Evolutionary conservation across 2,329 filamentous ascomycete genomes (phyloP), one percentile per base, ranked within the genome.

Genomic region (Colletotrichum sp.): DNA sequence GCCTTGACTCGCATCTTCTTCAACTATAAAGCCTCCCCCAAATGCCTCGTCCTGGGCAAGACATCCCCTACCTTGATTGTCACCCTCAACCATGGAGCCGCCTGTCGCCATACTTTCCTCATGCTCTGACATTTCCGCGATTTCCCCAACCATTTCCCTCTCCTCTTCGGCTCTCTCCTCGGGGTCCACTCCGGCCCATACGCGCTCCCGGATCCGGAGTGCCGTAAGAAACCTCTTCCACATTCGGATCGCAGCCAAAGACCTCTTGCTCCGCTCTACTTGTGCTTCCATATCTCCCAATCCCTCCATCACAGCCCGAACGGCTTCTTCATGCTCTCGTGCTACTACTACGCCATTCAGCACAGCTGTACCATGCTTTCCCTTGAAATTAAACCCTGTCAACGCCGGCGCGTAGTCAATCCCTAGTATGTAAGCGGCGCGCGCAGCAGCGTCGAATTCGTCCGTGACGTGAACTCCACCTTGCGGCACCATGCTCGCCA

Each of bases 351-450:
- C 90, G 3, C 97, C 97, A 48, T 92, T 90, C 3, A 97, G 85
- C 4, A 98, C 90, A 2, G 97, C 96, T 4, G 95, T 98, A 18
- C 96, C 96, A 72, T 95, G 93, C 4, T 95, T 92, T 1, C 96
- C 96, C 81, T 92, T 93, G 85, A 99, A 99, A 48, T 93, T 90
- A 81, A 99, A 99, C 0, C 96, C 96, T 1, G 94, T 97, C 7
- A 99, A 92, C 0, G 97, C 97, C 36, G 96, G 95, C 4, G 95
- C 95, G 82, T 94, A 98, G 84, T 99, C 96, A 21, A 99, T 89
- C 0, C 93, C 93, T 2, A 98, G 84, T 2, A 96, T 85, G 72
- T 90, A 92, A 1, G 96, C 95, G 2, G 96, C 96, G 67, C 91
- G 90, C 2, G 91, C 87, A 2, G 94, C 93, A 67, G 93, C 80